Base-by-base conservation (phyloP, 257 asterid species). In the Scutellaria barbata region DNA sequence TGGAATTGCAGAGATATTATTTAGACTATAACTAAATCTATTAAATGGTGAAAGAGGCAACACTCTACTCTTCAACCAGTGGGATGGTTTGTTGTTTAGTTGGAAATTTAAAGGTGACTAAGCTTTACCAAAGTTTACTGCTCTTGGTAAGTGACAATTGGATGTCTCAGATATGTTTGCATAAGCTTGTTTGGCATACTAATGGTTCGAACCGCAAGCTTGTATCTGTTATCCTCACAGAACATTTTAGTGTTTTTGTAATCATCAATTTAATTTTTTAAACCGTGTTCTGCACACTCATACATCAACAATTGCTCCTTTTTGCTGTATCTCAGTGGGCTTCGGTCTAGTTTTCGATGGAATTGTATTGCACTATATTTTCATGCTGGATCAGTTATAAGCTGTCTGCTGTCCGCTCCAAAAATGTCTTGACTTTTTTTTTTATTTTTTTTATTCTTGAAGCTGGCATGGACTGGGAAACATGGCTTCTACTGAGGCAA, bases 401-500 rank as follows among this genome's bases (percentile, higher is more conserved):
- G 14, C 30, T 64, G 10, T 41, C 13, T 48, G 22, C 43, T 59
- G 63, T 51, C 30, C 12, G 14, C 60, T 35, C 20, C 56, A 20
- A 37, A 30, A 33, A 40, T 68, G 68, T 63, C 41, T 74, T 66
- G 61, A 41, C 20, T 66, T 30, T 66, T 35, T 40, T 72, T 66
- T 71, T n/a, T n/a, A n/a, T n/a, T 40, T 72, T 73, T 65, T 40
- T 59, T 72, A 12, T 59, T 35, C 8, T 46, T 82, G 79, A 85
- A 94, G 98, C 83, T 94, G 99, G 99, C 84, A 82, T 78, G 95
- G 86, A 73, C 92, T 94, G 71, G 98, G 95, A 72, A 89, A 85
- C 81, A 89, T 94, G 97, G 86, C 85, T 55, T 83, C 96, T 56
- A 84, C 92, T 10, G 98, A 94, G 83, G 99, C 99, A 61, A 94